Base-by-base conservation (phyloP, 2,329 filamentous ascomycete species). In the Epichloe gansuensis region DNA sequence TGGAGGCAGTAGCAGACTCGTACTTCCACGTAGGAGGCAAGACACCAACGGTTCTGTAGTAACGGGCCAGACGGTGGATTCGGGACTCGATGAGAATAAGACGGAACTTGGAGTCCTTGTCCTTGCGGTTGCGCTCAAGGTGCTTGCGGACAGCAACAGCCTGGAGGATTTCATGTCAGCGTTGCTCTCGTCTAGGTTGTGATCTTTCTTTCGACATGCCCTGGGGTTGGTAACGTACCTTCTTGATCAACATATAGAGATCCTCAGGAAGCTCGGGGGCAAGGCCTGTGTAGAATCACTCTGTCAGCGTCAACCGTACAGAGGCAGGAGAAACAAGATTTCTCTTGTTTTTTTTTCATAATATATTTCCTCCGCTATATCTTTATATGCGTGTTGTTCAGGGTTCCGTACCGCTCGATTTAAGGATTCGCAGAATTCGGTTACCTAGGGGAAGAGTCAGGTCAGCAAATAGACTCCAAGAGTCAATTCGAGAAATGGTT, bases 171-270 rank as follows among this genome's bases (percentile, higher is more conserved):
- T 41, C 60, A 67, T 68, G 46, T 54, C 45, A 55, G 42, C 27
- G 43, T 6, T 34, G 41, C 42, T 11, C n/a, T 45, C 15, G 8
- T 13, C 15, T 4, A 43, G 4, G 21, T 43, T 11, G 13, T 13
- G 5, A 23, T 4, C 13, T 15, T 47, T 31, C 27, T 23, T 47
- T 15, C 11, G 25, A n/a, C 23, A 5, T 12, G 6, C 34, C 6
- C 38, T 15, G 3, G 6, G 25, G 12, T 27, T 31, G 17, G 40
- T 50, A 35, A 51, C 66, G 56, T 71, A 94, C 91, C 89, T 98
- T 98, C 87, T 96, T 96, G 88, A 97, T 97, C 74, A 97, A 81
- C 87, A 95, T 95, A 86, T 97, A 98, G 64, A 97, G 86, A 77
- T 98, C 93, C 84, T 98, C 93, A 71, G 94, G 93, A 67, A 98